A percentile compares a stretch with the other conserved stretches of the same genome.
phyloP scores from a whole-genome alignment of 805 yeast genomes.

The Candida cerambycidarum region DNA sequence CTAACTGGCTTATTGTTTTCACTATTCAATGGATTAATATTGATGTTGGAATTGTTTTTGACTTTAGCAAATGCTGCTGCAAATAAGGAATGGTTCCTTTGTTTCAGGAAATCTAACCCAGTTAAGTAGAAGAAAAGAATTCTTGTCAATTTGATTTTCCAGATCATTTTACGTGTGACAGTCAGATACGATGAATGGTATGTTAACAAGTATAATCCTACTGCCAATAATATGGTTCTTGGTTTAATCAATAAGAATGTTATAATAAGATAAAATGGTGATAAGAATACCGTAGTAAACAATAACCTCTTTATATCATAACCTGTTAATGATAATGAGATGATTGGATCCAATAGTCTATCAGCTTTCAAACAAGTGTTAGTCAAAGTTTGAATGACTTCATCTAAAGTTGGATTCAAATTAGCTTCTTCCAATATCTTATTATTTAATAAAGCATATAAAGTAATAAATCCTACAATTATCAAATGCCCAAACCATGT shows the following conservation, averaged over 20 bases:
- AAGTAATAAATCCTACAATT: constrained; percentile 58
- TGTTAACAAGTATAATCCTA: constrained; percentile 64
- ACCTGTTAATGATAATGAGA: constrained; percentile 67
- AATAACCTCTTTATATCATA: constrained; percentile 78
- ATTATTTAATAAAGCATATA: constrained; percentile 59
- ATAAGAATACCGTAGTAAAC: constrained; percentile 79
- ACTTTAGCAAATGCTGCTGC: constrained; percentile 58
- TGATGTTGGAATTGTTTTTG: constrained; percentile 33
- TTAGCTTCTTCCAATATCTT: constrained; percentile 58
- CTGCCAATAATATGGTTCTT: constrained; percentile 55
- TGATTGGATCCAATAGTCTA: constrained; percentile 75
- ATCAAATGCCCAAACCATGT: constrained; percentile 82
- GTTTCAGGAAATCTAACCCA: constrained; percentile 71
- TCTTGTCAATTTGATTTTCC: constrained; percentile 78
- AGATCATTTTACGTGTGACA: constrained; percentile 77
- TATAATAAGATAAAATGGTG: constrained; percentile 78
- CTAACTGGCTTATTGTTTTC: constrained; percentile 52
- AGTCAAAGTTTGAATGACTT: constrained; percentile 74
- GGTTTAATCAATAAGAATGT: constrained; percentile 72
- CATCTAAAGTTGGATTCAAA: constrained; percentile 79
- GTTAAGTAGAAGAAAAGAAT: constrained; percentile 76
- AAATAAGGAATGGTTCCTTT: constrained; percentile 46
- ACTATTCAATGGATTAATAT: constrained; percentile 19
- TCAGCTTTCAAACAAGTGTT: constrained; percentile 75
- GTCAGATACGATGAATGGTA: constrained; percentile 86